Base-by-base conservation (phyloP, 2,329 filamentous ascomycete genomes). In the Claviceps digitariae region DNA sequence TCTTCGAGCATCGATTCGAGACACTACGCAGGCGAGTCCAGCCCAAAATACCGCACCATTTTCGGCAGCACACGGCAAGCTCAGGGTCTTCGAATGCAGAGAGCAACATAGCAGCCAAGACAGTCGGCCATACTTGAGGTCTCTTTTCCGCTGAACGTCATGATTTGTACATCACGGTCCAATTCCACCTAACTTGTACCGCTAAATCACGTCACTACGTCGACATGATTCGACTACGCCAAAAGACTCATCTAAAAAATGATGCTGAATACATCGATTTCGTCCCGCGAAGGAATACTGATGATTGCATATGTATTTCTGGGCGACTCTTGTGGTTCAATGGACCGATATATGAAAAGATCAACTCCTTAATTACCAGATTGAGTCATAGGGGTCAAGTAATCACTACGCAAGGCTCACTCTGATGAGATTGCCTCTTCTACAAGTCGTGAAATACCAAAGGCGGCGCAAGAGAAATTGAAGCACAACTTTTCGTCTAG, bases 1-100 rank as follows among this genome's bases (percentile, higher is more conserved):
- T 50, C 4, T 55, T 52, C 31, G 41, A 47, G 41, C 50, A 52
- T 9, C 50, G 53, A 25, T 52, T 55, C 15, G 53, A 55, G 27
- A 36, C 13, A 8, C 5, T 50, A 17, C 53, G 50, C 31, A 25
- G 29, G 47, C 43, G 41, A 38, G 21, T 50, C 15, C 53, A 50
- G 31, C 36, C 41, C 2, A 47, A 15, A 23, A 34, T 52, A 21
- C 34, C 47, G n/a, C 41, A 50, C 17, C 47, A 29, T 15, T 12
- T 36, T 27, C 25, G 50, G 7, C 53, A 43, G 36, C 41, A 52
- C n/a, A 52, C 50, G 5, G 29, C 46, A 20, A 50, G 50, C 43
- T 41, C 53, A 31, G 50, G 25, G 9, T 55, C 53, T 2, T 47
- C 47, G 5, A 50, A 50, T 36, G 34, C 47, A 40, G 50, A 50